Evolutionary conservation across 805 yeast species (phyloP), one percentile per base, ranked within the genome.

Genomic region (Monosporozyma servazzii): DNA sequence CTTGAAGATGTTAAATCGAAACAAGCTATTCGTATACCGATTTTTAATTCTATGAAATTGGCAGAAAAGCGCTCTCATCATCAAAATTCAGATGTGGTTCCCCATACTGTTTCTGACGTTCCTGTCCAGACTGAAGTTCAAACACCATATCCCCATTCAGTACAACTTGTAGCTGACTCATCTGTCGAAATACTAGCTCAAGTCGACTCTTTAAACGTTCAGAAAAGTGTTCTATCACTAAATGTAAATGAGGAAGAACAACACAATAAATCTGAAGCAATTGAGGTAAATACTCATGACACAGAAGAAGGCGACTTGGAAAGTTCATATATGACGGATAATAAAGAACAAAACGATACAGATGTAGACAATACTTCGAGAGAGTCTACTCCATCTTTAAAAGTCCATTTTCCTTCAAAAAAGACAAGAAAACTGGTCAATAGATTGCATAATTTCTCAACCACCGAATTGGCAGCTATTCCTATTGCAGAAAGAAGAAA

Each of bases 401-500:
- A 54, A 13, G 45, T 48, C 13, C 58, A 58, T 49, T 56, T 61
- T 21, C 60, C 59, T 1, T 47, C 59, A 13, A 55, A 49, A 44
- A 63, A 60, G 48, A 41, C 58, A 18, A 55, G 63, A 27, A 56
- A 42, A 41, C 18, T 63, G 31, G 59, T 62, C 1, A 48, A 37
- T 30, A 52, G 56, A 33, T 48, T 63, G 45, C 52, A 59, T 31
- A 48, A 53, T 13, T 54, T 62, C 46, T 45, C 56, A 17, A 36
- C 48, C 1, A 51, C 50, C 3, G 64, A 59, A 18, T 39, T 62
- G 7, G 49, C 53, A 4, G 44, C 41, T 3, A 27, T 63, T 21
- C 31, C 54, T 3, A 47, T 51, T 18, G 59, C 58, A n/a, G 66
- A 63, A 47, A 58, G 56, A 47, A 55, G 59, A 42, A 56, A 54